Base-by-base conservation (phyloP, 2,329 filamentous ascomycete genomes). In the Fonsecaea pugnacius region DNA sequence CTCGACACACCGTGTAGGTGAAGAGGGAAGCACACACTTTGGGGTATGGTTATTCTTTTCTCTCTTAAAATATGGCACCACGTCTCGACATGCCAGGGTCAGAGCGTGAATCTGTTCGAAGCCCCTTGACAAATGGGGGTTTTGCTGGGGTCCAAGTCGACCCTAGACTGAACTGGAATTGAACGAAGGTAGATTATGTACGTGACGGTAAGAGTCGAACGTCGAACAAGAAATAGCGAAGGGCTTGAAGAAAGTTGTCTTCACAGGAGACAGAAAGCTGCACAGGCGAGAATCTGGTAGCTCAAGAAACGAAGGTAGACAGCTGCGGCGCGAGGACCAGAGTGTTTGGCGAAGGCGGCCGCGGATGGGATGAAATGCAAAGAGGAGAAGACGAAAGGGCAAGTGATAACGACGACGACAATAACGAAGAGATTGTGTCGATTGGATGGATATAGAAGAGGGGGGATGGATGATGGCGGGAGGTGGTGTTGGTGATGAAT, bases 261-360 rank as follows among this genome's bases (percentile, higher is more conserved):
- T 46, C 58, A 46, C 43, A 51, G 38, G 32, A 46, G 43, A 50
- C 43, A 53, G 58, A 27, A 36, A 65, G 58, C 58, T 48, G 36
- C 43, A 48, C 33, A 50, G 58, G 30, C 35, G 50, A 48, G 54
- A 24, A 24, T 32, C 57, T 27, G 16, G 32, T 46, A 64, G 62
- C 61, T 66, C 63, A 64, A 46, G 62, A 66, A 68, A 68, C 64
- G 66, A 68, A 66, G 54, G 66, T 62, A 46, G 9, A 64, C 58
- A 60, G 61, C 63, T 59, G 62, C 64, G 66, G 55, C 58, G 65
- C 58, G 62, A 64, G 48, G 46, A 48, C 43, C 60, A 55, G 18
- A 55, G 46, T 51, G 27, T 52, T 12, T 35, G 18, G 57, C 5
- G 38, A 48, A 51, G 55, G 59, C 52, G 52, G 55, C 63, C 35